Evolutionary conservation across 2,329 filamentous ascomycete genomes (phyloP), one percentile per base, ranked within the genome.

Genomic region (Botryosphaeria dothidea): DNA sequence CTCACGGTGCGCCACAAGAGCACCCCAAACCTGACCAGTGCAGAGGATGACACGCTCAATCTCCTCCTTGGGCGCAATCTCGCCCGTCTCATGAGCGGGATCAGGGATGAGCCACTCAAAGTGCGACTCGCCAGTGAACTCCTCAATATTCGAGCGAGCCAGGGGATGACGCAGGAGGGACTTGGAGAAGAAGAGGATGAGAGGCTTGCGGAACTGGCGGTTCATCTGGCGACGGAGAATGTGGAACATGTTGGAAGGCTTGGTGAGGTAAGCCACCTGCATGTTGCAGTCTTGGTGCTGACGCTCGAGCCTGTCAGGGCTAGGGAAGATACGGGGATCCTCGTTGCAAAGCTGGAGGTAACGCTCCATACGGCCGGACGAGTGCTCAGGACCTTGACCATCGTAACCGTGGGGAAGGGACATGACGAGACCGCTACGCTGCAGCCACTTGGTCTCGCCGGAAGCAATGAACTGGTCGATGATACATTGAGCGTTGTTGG

Each of bases 221-320:
- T 98, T 93, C 89, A 99, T 97, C 83, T 99, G 95, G 80, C 95
- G 89, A 78, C 95, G 91, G 69, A 99, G 87, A 71, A 95, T 89
- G 81, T 99, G 95, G 90, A 99, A 99, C 77, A 96, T 80, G 81
- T 99, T 99, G 69, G 94, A 87, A 29, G 95, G 95, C 52, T 90
- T 92, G n/a, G 95, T 99, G 88, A 96, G 93, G 85, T 95, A 97
- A 64, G 90, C 93, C 77, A 99, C 91, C 83, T 99, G 95, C 89
- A 99, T 96, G 84, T 99, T 99, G 86, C 93, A 97, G 82, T 99
- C 95, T 83, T 99, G 95, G 84, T 99, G 95, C 81, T 98, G 95
- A 71, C 95, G 92, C 64, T 96, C 90, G 67, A 98, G 88, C 85
- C 95, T 97, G 70, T 97, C 93, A 34, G 86, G 84, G 1, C 88